These are phyloP conservation scores for Nakataea oryzae DNA, from an alignment of 2,329 filamentous ascomycete species.

Conservation along the genomic window DNA sequence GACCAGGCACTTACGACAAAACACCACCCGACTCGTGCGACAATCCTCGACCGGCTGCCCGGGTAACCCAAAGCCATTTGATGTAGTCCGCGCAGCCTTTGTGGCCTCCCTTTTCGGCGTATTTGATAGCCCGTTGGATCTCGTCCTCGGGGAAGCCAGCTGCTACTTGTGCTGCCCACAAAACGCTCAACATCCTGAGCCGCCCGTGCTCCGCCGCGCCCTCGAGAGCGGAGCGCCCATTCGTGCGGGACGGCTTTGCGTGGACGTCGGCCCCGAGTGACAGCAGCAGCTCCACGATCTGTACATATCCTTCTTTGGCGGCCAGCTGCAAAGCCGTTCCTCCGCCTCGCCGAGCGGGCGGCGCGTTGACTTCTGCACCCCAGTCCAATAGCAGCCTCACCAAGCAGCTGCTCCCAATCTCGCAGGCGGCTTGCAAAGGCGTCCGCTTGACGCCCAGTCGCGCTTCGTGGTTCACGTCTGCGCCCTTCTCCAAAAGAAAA, in stretches of 20 bases:
- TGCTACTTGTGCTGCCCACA: neutral
- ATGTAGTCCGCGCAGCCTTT: neutral
- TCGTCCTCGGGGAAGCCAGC: neutral
- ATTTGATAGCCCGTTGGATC: neutral
- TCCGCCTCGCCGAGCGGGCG: neutral
- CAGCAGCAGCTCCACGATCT: neutral
- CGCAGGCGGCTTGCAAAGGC: conserved; percentile 1
- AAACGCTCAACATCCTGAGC: neutral
- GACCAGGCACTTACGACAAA: no score
- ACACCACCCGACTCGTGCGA: no score
- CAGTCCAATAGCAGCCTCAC: neutral
- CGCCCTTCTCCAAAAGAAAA: neutral
- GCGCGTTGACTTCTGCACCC: neutral
- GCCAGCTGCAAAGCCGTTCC: neutral
- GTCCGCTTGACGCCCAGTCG: neutral
- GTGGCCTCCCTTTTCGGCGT: neutral
- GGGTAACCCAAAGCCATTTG: no score
- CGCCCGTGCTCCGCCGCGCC: conserved; percentile 1
- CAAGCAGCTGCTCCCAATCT: neutral
- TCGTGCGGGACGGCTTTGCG: neutral
- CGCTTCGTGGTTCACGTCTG: neutral
- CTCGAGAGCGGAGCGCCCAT: neutral
- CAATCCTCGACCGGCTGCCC: no score
- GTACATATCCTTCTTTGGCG: neutral
- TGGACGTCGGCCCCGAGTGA: neutral